phyloP scores from a whole-genome alignment of 257 asterid species.

The Pogostemon cablin region DNA sequence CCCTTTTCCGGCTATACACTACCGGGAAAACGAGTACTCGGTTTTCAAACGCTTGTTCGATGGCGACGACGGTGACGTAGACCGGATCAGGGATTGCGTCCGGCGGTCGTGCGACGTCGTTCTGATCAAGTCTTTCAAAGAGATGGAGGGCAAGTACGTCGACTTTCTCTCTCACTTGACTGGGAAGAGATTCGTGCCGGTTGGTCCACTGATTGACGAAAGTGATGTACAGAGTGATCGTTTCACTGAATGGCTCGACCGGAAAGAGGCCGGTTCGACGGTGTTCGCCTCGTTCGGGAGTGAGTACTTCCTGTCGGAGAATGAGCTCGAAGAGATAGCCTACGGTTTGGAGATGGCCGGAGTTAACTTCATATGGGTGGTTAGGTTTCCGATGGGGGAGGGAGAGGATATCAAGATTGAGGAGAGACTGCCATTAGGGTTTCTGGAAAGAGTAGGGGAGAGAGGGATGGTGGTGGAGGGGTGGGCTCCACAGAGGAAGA shows the following conservation, averaged over 20 bases:
- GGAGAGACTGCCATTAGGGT: slow-evolving; percentile 52
- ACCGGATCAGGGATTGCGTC: slow-evolving; percentile 35
- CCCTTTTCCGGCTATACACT: slow-evolving; percentile 51
- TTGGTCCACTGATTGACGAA: slow-evolving; percentile 48
- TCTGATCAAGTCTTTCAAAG: slow-evolving; percentile 49
- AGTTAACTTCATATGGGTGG: slow-evolving; percentile 62
- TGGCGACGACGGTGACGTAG: slow-evolving; percentile 26
- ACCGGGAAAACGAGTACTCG: slow-evolving; percentile 33
- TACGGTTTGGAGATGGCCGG: slow-evolving; percentile 57
- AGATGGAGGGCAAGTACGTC: slow-evolving; percentile 60
- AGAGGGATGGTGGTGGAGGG: slow-evolving; percentile 53
- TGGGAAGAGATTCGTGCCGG: slow-evolving; percentile 48
- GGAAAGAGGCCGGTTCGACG: slow-evolving; percentile 45
- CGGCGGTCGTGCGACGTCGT: slow-evolving; percentile 42
- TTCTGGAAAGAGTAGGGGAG: slow-evolving; percentile 41
- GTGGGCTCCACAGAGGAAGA: slow-evolving; percentile 63
- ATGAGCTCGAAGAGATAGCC: slow-evolving; percentile 56
- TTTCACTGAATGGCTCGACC: slow-evolving; percentile 55
- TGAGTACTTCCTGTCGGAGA: slow-evolving; percentile 56
- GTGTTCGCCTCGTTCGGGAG: slow-evolving; percentile 65
- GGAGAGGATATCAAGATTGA: background rate
- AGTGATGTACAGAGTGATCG: background rate
- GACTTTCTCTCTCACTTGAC: slow-evolving; percentile 36
- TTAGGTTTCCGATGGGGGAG: slow-evolving; percentile 50
- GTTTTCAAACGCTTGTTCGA: background rate